A percentile compares a stretch with the other conserved stretches of the same genome.
Conservation (phyloP, 108 stramenopile species). For the Skeletonema potamos region DNA sequence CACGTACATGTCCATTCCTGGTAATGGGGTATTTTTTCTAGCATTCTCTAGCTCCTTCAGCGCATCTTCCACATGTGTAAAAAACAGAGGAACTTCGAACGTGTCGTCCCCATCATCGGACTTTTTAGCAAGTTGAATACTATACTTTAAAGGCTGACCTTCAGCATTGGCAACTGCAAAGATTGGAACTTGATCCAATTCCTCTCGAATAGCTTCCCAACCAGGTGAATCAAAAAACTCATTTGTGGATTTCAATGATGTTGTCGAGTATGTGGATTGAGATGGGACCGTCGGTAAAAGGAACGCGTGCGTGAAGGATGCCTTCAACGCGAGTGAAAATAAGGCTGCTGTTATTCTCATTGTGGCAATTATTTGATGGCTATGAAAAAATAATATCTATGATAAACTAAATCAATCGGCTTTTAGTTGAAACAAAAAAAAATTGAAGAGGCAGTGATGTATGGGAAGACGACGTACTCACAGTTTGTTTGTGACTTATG, state of each 20-base stretch:
- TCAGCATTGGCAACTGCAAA: constrained; percentile 61
- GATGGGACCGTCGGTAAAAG: not conserved
- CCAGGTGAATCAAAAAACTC: constrained; percentile 54
- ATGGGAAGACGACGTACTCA: too few relatives aligned
- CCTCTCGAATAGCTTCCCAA: constrained; percentile 53
- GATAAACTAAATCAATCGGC: too few relatives aligned
- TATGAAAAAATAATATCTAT: too few relatives aligned
- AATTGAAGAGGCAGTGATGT: too few relatives aligned
- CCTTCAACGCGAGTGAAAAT: not conserved
- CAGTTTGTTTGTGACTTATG: too few relatives aligned
- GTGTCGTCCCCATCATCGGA: constrained; percentile 1
- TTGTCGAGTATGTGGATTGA: not conserved
- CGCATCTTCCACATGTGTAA: constrained; percentile 60
- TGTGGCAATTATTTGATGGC: not conserved
- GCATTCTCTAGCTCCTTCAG: constrained; percentile 51
- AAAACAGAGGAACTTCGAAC: constrained; percentile 58
- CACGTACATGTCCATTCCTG: constrained; percentile 34
- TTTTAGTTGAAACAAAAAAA: too few relatives aligned
- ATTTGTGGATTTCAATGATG: constrained; percentile 5
- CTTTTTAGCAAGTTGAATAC: constrained; percentile 23
- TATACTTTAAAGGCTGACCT: constrained; percentile 59
- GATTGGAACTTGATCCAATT: constrained; percentile 52
- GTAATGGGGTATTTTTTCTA: constrained; percentile 12
- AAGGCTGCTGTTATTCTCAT: not conserved
- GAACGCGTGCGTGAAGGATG: not conserved